phyloP scores from a whole-genome alignment of 2,329 filamentous ascomycete species.

The Volutella citrinella region DNA sequence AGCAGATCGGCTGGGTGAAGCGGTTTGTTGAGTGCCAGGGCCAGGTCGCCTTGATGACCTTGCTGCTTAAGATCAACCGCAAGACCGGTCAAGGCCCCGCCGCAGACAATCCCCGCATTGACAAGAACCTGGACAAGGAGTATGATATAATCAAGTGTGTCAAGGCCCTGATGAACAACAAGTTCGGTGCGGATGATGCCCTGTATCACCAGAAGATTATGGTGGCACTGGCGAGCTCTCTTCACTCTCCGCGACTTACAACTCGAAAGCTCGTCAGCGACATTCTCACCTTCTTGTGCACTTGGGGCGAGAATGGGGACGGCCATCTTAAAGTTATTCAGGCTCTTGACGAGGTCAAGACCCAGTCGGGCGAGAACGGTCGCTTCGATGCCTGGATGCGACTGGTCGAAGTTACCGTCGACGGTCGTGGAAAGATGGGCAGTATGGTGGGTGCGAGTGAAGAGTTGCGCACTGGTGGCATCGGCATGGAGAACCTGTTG shows the following conservation, averaged over 20 bases:
- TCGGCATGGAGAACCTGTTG: slow-evolving; percentile 96
- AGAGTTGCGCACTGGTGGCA: slow-evolving; percentile 90
- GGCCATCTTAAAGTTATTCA: slow-evolving; percentile 93
- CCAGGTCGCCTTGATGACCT: slow-evolving; percentile 91
- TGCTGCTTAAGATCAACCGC: slow-evolving; percentile 90
- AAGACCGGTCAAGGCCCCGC: slow-evolving; percentile 73
- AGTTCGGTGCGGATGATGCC: slow-evolving; percentile 96
- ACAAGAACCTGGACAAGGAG: slow-evolving; percentile 84
- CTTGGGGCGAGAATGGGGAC: slow-evolving; percentile 80
- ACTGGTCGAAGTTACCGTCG: slow-evolving; percentile 93
- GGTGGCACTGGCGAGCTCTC: slow-evolving; percentile 78
- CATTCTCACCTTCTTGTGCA: slow-evolving; percentile 91
- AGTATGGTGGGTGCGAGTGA: slow-evolving; percentile 95
- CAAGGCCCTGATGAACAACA: slow-evolving; percentile 98
- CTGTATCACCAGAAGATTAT: slow-evolving; percentile 87
- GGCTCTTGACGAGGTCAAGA: slow-evolving; percentile 88
- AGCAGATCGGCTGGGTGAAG: slow-evolving; percentile 97
- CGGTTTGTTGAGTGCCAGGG: slow-evolving; percentile 96
- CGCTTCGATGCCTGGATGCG: slow-evolving; percentile 99
- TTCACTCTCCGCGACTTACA: slow-evolving; percentile 84
- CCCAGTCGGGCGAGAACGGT: slow-evolving; percentile 84
- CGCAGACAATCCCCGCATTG: slow-evolving; percentile 54
- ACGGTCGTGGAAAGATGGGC: slow-evolving; percentile 97
- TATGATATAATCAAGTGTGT: slow-evolving; percentile 98
- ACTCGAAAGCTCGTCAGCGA: slow-evolving; percentile 95